Evolutionary conservation across 352 stramenopile genomes (phyloP).

Genomic region (Elongisporangium undulatum): DNA sequence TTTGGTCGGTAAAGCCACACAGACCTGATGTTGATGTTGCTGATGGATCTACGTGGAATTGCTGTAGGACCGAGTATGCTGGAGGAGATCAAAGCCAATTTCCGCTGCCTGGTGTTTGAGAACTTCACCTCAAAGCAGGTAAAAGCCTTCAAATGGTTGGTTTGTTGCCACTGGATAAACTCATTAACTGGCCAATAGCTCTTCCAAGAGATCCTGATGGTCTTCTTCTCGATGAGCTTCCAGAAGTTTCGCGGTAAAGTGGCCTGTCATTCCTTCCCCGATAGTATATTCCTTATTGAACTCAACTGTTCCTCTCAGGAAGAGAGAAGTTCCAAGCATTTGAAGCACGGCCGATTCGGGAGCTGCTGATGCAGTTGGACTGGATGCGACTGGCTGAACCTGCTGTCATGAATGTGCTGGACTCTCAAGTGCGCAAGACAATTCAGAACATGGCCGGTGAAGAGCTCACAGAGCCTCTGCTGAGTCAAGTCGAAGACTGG

Average conservation of each 20-base stretch:
- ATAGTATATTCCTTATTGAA: not conserved
- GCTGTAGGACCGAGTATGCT: conserved; percentile 24
- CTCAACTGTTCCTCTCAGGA: conserved; percentile 1
- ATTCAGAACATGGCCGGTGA: conserved; percentile 45
- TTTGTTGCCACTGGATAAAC: not conserved
- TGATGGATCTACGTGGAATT: not conserved
- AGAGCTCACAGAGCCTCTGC: conserved; percentile 38
- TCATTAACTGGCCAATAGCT: conserved; percentile 14
- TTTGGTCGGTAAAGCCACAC: not conserved
- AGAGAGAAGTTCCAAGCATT: conserved; percentile 52
- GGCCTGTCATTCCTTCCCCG: too few relatives aligned
- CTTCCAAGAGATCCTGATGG: conserved; percentile 56
- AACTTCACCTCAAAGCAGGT: conserved; percentile 23
- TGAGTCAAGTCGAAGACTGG: conserved; percentile 47
- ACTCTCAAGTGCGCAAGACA: conserved; percentile 48
- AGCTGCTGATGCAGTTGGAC: conserved; percentile 47
- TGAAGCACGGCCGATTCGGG: conserved; percentile 38
- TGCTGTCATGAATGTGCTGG: conserved; percentile 43
- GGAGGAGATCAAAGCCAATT: conserved; percentile 38
- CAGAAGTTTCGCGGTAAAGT: conserved; percentile 41
- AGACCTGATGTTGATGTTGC: not conserved
- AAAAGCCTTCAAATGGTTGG: too few relatives aligned
- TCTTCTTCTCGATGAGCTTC: conserved; percentile 78
- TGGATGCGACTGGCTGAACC: conserved; percentile 52
- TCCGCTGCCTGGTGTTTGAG: conserved; percentile 56